A percentile compares a stretch with the other conserved stretches of the same genome.
phyloP scores from a whole-genome alignment of 75 land plant species.

The Larix kaempferi region DNA sequence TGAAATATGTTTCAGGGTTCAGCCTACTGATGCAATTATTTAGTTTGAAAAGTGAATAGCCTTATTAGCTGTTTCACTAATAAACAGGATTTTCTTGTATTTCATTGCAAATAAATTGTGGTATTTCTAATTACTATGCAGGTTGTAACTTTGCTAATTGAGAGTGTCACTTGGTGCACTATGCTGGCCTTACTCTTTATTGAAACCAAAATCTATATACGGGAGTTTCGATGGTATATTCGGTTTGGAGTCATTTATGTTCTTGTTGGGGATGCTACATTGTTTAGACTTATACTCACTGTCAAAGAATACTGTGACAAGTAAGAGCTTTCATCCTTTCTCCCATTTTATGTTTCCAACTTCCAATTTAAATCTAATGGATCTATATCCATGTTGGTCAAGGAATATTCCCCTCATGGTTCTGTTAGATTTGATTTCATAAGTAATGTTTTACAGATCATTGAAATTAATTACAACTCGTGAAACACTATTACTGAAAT shows the following conservation, averaged over 20 bases:
- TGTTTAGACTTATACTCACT: constrained; percentile 56
- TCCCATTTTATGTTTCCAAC: background rate
- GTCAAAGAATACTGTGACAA: constrained; percentile 48
- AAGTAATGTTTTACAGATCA: background rate
- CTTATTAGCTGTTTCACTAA: background rate
- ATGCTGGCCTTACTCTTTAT: constrained; percentile 51
- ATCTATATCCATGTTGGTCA: background rate
- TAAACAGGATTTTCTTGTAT: background rate
- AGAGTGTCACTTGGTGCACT: constrained; percentile 70
- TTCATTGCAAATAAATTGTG: background rate
- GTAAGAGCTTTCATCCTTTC: constrained; percentile 31
- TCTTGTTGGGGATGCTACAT: constrained; percentile 69
- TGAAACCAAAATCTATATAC: constrained; percentile 75
- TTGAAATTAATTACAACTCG: background rate
- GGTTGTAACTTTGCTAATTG: constrained; percentile 52
- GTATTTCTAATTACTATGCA: constrained; percentile 19
- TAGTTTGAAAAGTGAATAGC: background rate
- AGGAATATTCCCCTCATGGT: background rate
- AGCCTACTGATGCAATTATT: background rate
- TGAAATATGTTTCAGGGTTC: background rate
- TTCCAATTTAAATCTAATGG: too few species aligned
- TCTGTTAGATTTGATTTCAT: background rate
- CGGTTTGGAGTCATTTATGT: constrained; percentile 84
- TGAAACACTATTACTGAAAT: background rate
- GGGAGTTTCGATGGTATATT: constrained; percentile 76